Conservation (phyloP, 1,139 yeast species). For the Saccharomyces hybrid region DNA sequence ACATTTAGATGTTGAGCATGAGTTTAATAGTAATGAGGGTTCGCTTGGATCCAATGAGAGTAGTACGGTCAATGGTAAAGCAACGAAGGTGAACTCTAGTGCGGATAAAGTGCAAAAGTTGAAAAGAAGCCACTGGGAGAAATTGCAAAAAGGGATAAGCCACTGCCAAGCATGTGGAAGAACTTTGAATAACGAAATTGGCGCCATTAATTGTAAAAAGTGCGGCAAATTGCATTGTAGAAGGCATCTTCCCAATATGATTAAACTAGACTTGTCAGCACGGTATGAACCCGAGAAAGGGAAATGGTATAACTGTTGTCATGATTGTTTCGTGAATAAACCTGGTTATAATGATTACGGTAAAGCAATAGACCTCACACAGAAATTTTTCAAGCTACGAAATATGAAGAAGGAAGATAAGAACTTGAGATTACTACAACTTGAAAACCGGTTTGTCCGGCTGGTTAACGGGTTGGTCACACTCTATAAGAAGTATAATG, state of each 20-base stretch:
- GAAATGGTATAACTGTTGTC: conserved; percentile 65
- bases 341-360: conserved; percentile 49
- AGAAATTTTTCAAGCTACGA: conserved; percentile 39
- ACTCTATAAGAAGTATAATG: conserved; percentile 16
- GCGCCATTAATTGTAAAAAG: conserved; percentile 52
- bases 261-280: conserved; percentile 42
- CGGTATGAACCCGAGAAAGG: conserved; percentile 45
- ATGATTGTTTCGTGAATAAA: conserved; percentile 47
- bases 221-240: conserved; percentile 72
- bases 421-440: conserved; percentile 45
- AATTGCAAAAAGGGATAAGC: conserved; percentile 37
- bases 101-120: conserved; percentile 23
- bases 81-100: conserved; percentile 7
- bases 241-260: conserved; percentile 49
- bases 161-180: conserved; percentile 36
- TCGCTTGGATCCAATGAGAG: conserved; percentile 3
- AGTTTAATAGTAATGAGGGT: conserved; percentile 25
- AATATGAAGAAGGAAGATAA: conserved; percentile 34
- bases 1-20: conserved; percentile 68
- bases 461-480: conserved; percentile 31
- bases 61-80: conserved; percentile 1
- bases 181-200: conserved; percentile 41
- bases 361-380: conserved; percentile 39
- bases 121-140: conserved; percentile 59
- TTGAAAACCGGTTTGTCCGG: conserved; percentile 60